A percentile compares a stretch with the other conserved stretches of the same genome.
phyloP scores from a whole-genome alignment of 2,329 filamentous ascomycete species.

The Scytalidium sp. region DNA sequence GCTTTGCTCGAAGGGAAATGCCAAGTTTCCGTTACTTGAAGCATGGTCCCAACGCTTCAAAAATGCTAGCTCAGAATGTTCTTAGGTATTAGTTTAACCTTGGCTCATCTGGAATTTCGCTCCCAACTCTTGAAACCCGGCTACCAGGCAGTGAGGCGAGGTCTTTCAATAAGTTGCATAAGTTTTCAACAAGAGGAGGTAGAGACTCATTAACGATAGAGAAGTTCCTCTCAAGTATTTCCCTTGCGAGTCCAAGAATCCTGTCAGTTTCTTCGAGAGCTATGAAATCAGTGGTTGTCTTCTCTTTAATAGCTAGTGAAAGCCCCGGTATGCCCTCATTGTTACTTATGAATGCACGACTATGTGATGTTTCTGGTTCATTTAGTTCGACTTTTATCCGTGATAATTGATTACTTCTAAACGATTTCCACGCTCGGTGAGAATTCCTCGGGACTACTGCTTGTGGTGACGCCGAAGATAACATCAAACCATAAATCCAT shows the following conservation, averaged over 20 bases:
- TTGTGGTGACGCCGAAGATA: too few species aligned
- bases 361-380: slow-evolving; percentile 46
- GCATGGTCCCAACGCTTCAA: too few species aligned
- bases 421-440: too few species aligned
- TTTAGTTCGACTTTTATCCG: slow-evolving; percentile 53
- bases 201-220: slow-evolving; percentile 36
- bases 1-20: too few species aligned
- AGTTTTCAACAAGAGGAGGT: slow-evolving; percentile 65
- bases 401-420: too few species aligned
- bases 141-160: slow-evolving; percentile 48
- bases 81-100: too few species aligned
- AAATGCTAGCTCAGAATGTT: too few species aligned
- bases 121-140: slow-evolving; percentile 7
- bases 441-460: too few species aligned
- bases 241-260: slow-evolving; percentile 58
- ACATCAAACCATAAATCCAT: slow-evolving; percentile 67
- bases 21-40: too few species aligned
- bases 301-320: slow-evolving; percentile 28
- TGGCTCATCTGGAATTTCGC: too few species aligned
- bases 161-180: slow-evolving; percentile 61
- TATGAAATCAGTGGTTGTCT: slow-evolving; percentile 29
- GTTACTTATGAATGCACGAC: slow-evolving; percentile 53
- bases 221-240: slow-evolving; percentile 54
- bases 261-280: slow-evolving; percentile 53
- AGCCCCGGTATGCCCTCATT: slow-evolving; percentile 51